Percentiles rank a stretch among this genome's conserved stretches.
These are phyloP conservation scores for Metroxylon sagu DNA, from an alignment of 176 grass and related monocot species.

Conservation along the genomic window DNA sequence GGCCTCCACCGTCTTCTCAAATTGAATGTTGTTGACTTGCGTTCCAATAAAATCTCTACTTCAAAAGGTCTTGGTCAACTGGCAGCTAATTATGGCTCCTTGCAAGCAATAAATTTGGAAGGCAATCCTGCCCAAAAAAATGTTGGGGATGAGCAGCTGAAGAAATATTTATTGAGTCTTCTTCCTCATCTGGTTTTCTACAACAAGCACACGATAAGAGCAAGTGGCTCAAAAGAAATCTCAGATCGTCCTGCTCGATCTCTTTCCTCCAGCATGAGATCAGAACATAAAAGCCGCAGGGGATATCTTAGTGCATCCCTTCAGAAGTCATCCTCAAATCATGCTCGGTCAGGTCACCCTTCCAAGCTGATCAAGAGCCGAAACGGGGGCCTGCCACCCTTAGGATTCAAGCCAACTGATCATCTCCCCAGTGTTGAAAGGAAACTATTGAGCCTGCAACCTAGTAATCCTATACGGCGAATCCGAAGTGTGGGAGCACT, in stretches of 20 bases:
- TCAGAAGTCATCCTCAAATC: not conserved
- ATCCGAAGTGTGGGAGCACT: slow-evolving; percentile 20
- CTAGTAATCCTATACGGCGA: slow-evolving; percentile 2
- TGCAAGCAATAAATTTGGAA: slow-evolving; percentile 72
- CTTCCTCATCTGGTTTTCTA: slow-evolving; percentile 62
- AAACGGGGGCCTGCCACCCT: not conserved
- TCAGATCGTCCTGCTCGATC: not conserved
- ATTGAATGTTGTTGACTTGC: slow-evolving; percentile 70
- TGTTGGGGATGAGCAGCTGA: slow-evolving; percentile 82
- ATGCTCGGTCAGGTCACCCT: not conserved
- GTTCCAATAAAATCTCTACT: slow-evolving; percentile 44
- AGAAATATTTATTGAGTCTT: slow-evolving; percentile 66
- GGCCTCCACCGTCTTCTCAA: slow-evolving; percentile 89
- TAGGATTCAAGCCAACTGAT: slow-evolving; percentile 2
- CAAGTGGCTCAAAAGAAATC: slow-evolving; percentile 63
- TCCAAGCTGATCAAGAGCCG: slow-evolving; percentile 7
- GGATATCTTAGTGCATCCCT: not conserved
- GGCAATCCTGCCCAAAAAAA: slow-evolving; percentile 84
- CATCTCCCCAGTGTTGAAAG: not conserved
- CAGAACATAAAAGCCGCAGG: slow-evolving; percentile 5
- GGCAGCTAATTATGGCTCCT: slow-evolving; percentile 70
- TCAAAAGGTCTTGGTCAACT: slow-evolving; percentile 56
- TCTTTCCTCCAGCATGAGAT: slow-evolving; percentile 8
- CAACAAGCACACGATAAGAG: slow-evolving; percentile 63
- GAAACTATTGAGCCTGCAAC: not conserved